Evolutionary conservation across 2,329 filamentous ascomycete species (phyloP).

Genomic region (Harringtonia lauricola): DNA sequence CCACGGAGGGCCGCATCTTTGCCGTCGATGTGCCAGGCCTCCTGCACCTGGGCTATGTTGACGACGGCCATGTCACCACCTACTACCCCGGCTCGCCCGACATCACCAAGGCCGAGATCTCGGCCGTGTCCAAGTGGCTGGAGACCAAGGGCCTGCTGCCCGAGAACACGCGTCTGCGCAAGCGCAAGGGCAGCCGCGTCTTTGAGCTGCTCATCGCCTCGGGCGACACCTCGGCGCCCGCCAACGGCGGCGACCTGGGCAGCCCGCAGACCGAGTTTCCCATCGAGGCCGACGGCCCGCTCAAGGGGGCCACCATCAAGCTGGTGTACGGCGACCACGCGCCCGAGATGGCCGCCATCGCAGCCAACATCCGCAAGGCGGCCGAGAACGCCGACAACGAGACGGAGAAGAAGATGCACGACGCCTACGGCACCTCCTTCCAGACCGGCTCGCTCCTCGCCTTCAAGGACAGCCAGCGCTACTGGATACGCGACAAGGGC

Average conservation of each 20-base stretch:
- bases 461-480: constrained; percentile 70
- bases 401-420: constrained; percentile 61
- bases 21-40: constrained; percentile 50
- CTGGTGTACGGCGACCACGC: constrained; percentile 67
- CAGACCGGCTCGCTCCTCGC: constrained; percentile 61
- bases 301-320: constrained; percentile 57
- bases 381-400: constrained; percentile 61
- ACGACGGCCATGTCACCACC: constrained; percentile 66
- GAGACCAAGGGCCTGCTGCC: constrained; percentile 55
- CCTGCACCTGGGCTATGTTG: constrained; percentile 67
- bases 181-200: constrained; percentile 38
- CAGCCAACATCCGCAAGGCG: constrained; percentile 56
- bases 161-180: constrained; percentile 68
- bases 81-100: constrained; percentile 69
- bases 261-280: constrained; percentile 53
- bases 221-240: constrained; percentile 46
- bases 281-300: constrained; percentile 44
- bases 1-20: constrained; percentile 63
- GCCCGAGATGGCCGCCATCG: constrained; percentile 59
- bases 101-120: constrained; percentile 68
- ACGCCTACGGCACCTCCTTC: constrained; percentile 66
- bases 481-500: constrained; percentile 75
- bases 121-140: constrained; percentile 60
- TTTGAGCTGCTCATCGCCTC: constrained; percentile 71
- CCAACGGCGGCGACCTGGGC: constrained; percentile 50